A percentile compares a stretch with the other conserved stretches of the same genome.
Evolutionary conservation across 75 land plant genomes (phyloP).

Genomic region (Ceratopteris richardii): DNA sequence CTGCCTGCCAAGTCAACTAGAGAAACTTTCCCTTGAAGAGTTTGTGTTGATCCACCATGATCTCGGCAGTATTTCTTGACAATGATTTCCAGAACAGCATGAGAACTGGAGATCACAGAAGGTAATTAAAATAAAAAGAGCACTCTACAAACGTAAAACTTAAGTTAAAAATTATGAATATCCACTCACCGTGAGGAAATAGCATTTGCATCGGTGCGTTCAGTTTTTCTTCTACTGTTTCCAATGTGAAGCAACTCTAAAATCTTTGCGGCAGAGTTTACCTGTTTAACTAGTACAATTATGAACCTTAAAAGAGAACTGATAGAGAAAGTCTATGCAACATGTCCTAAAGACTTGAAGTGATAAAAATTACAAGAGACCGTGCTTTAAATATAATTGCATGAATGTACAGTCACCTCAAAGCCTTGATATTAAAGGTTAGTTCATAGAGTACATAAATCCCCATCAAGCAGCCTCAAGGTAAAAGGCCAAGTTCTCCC

Average conservation of each 20-base stretch:
- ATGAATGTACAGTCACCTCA: too few relatives aligned
- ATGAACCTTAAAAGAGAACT: too few relatives aligned
- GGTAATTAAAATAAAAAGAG: not conserved
- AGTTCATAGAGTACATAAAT: too few relatives aligned
- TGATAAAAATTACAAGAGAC: too few relatives aligned
- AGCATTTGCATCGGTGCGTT: constrained; percentile 91
- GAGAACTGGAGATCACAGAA: constrained; percentile 51
- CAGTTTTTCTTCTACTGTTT: constrained; percentile 87
- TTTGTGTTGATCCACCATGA: constrained; percentile 49
- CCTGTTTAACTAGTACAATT: constrained; percentile 46
- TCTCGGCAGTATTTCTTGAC: constrained; percentile 72
- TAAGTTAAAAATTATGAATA: too few relatives aligned
- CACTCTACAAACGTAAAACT: too few relatives aligned
- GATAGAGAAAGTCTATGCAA: too few relatives aligned
- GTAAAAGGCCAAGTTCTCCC: too few relatives aligned
- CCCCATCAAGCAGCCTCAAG: too few relatives aligned
- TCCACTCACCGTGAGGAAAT: constrained; percentile 72
- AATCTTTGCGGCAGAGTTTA: constrained; percentile 81
- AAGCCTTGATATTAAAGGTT: too few relatives aligned
- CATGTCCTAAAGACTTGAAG: too few relatives aligned
- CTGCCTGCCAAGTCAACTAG: constrained; percentile 98
- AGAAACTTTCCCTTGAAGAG: constrained; percentile 80
- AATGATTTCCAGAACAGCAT: constrained; percentile 89
- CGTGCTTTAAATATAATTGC: too few relatives aligned
- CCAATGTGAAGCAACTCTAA: constrained; percentile 88